Base-by-base conservation (phyloP, 768 basidiomycete genomes). In the Leccinum longicurvipes region DNA sequence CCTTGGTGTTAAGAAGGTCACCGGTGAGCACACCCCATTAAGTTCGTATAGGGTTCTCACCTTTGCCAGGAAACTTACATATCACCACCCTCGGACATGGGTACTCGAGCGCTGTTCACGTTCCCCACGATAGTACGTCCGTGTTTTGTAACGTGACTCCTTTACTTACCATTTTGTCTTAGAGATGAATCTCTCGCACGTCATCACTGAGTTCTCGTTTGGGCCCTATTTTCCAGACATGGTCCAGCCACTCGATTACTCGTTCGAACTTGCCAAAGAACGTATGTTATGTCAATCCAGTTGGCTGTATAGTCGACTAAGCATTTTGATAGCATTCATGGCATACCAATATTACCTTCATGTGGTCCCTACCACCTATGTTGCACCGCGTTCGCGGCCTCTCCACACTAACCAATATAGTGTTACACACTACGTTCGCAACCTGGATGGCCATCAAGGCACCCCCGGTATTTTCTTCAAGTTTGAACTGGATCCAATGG, bases 401-500 rank as follows among this genome's bases (percentile, higher is more conserved):
- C 72, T 93, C 3, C 68, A 80, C 39, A 93, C 91, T 3, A 81
- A 90, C 66, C 91, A 96, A 71, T 98, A 98, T 74, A 91, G 91
- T 46, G 96, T 98, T 6, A 98, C 93, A 0, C 93, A 97, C 72
- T 96, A 98, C 62, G 85, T 82, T 2, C 84, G 91, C 28, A 78
- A 82, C 17, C 75, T 97, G 3, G 75, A 83, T 19, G 89, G 91
- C 66, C 83, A 90, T 60, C 74, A 77, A 15, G 91, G 90, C 7
- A 87, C 92, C 0, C 96, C 96, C 0, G 95, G 91, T 15, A 96
- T 98, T 68, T 98, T 96, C 79, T 97, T 98, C 87, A 97, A 98
- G 73, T 98, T 93, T 69, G 95, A 99, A 56, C 74, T 98, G 34
- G 96, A 99, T 67, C 93, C 95, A 1, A 81, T 98, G 73, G 78